phyloP scores from a whole-genome alignment of 2,329 filamentous ascomycete genomes.

The Cladorrhinum sp. region DNA sequence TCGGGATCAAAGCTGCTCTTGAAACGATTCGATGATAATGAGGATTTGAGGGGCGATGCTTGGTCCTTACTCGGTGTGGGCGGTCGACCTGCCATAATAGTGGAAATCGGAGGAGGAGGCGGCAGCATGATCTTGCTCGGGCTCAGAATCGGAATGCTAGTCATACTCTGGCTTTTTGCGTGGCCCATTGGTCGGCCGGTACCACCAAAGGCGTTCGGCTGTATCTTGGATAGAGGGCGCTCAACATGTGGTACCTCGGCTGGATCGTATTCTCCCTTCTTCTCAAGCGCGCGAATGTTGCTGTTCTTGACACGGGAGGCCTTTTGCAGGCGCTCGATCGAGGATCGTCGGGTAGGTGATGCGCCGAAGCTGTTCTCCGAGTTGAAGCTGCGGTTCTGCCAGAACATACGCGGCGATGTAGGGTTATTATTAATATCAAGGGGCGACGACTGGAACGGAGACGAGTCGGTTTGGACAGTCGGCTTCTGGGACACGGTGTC shows the following conservation, averaged over 20 bases:
- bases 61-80: constrained; percentile 65
- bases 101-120: constrained; percentile 37
- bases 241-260: constrained; percentile 73
- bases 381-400: constrained; percentile 75
- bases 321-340: constrained; percentile 91
- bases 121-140: constrained; percentile 44
- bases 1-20: constrained; percentile 69
- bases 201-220: constrained; percentile 67
- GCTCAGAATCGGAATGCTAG: constrained; percentile 55
- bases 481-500: constrained; percentile 46
- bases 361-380: constrained; percentile 69
- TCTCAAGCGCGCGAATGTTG: constrained; percentile 91
- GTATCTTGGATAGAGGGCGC: constrained; percentile 73
- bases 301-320: constrained; percentile 97
- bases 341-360: constrained; percentile 76
- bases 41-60: constrained; percentile 83
- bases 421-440: constrained; percentile 48
- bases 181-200: constrained; percentile 42
- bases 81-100: constrained; percentile 33
- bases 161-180: constrained; percentile 57
- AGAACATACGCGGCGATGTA: constrained; percentile 82
- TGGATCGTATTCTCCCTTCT: constrained; percentile 90
- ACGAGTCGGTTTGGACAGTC: constrained; percentile 69
- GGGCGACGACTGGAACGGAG: constrained; percentile 82
- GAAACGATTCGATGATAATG: constrained; percentile 67